A percentile compares a stretch with the other conserved stretches of the same genome.
Evolutionary conservation across 805 yeast genomes (phyloP).

Genomic region (Lipomyces chichibuensis): DNA sequence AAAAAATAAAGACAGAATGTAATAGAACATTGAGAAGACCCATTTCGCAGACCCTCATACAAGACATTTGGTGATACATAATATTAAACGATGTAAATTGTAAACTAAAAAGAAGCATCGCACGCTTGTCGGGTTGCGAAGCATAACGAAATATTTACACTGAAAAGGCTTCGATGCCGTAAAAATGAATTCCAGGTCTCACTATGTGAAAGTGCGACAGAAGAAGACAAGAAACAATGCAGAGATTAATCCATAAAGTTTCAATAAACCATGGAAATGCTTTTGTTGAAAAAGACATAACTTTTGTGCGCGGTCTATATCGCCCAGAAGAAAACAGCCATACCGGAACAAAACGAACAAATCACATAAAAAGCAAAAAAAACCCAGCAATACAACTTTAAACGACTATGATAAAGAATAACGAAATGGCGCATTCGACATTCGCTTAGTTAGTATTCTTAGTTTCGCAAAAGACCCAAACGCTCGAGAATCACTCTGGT

Average conservation of each 20-base stretch:
- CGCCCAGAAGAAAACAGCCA: conserved; percentile 31
- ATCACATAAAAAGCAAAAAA: conserved; percentile 7
- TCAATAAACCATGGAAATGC: conserved; percentile 28
- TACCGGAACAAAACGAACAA: conserved; percentile 7
- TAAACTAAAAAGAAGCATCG: background rate
- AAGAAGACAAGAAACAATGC: background rate
- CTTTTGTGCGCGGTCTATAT: conserved; percentile 16
- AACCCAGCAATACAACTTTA: background rate
- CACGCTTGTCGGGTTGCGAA: background rate
- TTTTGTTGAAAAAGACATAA: conserved; percentile 37
- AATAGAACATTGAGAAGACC: background rate
- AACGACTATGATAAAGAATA: background rate
- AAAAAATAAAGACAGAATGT: conserved; percentile 1
- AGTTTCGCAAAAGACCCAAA: conserved; percentile 56
- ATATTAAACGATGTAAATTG: background rate
- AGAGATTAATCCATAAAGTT: conserved; percentile 1
- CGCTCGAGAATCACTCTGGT: conserved; percentile 84
- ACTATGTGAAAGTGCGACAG: background rate
- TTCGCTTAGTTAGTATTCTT: background rate
- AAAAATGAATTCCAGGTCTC: background rate
- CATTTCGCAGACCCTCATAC: background rate
- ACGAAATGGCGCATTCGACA: background rate
- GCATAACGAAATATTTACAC: background rate
- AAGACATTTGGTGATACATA: background rate
- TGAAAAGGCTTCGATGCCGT: background rate